Evolutionary conservation across 2,329 filamentous ascomycete genomes (phyloP), one percentile per base, ranked within the genome.

Genomic region (Thielaviopsis musarum): DNA sequence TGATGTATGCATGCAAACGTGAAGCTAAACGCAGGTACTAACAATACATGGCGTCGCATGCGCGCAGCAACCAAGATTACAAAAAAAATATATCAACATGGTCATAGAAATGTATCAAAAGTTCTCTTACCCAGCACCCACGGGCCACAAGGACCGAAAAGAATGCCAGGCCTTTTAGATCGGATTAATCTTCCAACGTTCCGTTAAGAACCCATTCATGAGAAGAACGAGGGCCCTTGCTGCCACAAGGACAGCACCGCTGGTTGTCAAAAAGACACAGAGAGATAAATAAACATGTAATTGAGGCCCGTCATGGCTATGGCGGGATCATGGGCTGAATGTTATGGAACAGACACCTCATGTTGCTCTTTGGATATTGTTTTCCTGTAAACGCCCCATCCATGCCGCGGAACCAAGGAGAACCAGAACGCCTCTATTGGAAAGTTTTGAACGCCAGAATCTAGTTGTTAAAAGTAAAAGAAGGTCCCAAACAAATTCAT

Each of bases 121-220:
- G 69, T 73, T 72, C 71, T 74, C 72, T 73, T 73, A 70, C 71
- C 69, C 67, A 63, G 65, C 68, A 68, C 66, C 70, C 69, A 70
- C 63, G 58, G 65, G 65, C 65, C 67, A 67, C 65, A 64, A 64
- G 66, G 49, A 41, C 52, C 41, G 45, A 49, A 26, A 55, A 56
- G 34, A 56, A 62, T 48, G 41, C 52, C 26, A 21, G 52, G 56
- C 51, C 52, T 62, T 62, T 58, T 38, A 56, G 54, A 51, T 54
- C 41, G 59, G 26, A 63, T 64, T 74, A 65, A 71, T 83, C 75
- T 85, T 66, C 82, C 82, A 84, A 83, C 81, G 82, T 79, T 85
- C 82, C 82, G 81, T 85, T 84, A 82, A 79, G 79, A 76, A 74
- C 75, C 74, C 70, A 74, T 77, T 75, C 77, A 80, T 74, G 74